Evolutionary conservation across 1,284 basidiomycete species (phyloP).

Genomic region (Takashimella tepidaria): DNA sequence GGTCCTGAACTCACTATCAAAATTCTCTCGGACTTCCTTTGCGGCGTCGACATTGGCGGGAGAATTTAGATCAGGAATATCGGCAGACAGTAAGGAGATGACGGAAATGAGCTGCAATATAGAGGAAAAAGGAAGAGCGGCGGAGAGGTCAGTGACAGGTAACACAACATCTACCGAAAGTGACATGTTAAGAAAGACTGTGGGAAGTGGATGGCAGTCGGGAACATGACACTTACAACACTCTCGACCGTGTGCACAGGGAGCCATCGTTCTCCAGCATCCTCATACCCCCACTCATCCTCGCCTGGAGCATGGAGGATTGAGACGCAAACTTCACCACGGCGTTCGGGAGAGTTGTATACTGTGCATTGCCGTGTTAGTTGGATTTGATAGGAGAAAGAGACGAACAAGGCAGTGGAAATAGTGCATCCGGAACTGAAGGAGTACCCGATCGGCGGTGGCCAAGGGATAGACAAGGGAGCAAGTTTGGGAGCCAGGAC

Average conservation of each 20-base stretch:
- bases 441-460: too few relatives aligned
- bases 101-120: constrained; percentile 81
- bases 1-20: constrained; percentile 54
- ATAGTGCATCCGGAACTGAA: not conserved
- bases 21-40: constrained; percentile 75
- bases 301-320: constrained; percentile 95
- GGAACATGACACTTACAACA: constrained; percentile 89
- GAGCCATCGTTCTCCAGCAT: constrained; percentile 95
- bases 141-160: too few relatives aligned
- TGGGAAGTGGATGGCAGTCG: not conserved
- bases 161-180: not conserved
- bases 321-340: constrained; percentile 91
- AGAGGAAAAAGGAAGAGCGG: too few relatives aligned
- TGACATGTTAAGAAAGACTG: not conserved
- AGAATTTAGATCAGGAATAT: constrained; percentile 87
- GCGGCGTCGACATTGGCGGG: constrained; percentile 97
- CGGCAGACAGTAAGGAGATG: constrained; percentile 88
- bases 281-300: constrained; percentile 97
- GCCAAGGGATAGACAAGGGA: too few relatives aligned
- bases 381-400: not conserved
- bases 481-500: too few relatives aligned
- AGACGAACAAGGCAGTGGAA: not conserved
- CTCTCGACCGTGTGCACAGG: constrained; percentile 96
- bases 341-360: constrained; percentile 81
- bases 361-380: constrained; percentile 61